phyloP scores from a whole-genome alignment of 805 yeast species.

The Metschnikowia lochheadii region DNA sequence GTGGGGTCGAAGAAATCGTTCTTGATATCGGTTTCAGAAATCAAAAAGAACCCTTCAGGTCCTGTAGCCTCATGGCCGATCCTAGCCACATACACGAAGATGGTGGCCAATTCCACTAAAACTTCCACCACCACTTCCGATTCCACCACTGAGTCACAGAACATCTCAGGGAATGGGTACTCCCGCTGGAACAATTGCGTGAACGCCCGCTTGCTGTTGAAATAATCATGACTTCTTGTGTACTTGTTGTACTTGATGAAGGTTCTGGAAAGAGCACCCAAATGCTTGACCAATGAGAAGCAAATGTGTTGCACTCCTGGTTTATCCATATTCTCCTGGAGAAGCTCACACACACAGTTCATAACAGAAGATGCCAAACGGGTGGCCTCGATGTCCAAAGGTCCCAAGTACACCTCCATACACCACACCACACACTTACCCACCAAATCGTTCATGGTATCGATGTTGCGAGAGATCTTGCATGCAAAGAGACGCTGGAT shows the following conservation, averaged over 20 bases:
- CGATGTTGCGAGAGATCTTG: slow-evolving; percentile 26
- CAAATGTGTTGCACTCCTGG: slow-evolving; percentile 34
- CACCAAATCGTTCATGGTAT: slow-evolving; percentile 33
- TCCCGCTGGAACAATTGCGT: slow-evolving; percentile 64
- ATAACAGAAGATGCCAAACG: slow-evolving; percentile 62
- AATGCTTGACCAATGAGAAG: slow-evolving; percentile 46
- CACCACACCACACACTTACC: slow-evolving; percentile 51
- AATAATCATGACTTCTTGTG: slow-evolving; percentile 43
- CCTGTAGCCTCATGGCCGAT: slow-evolving; percentile 43
- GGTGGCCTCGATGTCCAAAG: slow-evolving; percentile 52
- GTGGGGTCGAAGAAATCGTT: slow-evolving; percentile 41
- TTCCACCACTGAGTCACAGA: slow-evolving; percentile 71
- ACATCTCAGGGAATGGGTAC: slow-evolving; percentile 59
- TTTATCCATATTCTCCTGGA: slow-evolving; percentile 29
- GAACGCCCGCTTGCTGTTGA: slow-evolving; percentile 59
- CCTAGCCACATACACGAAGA: slow-evolving; percentile 54
- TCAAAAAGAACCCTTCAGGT: slow-evolving; percentile 39
- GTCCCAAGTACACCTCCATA: slow-evolving; percentile 51
- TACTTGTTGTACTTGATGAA: slow-evolving; percentile 51
- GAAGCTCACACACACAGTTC: slow-evolving; percentile 43
- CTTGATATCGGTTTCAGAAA: slow-evolving; percentile 30
- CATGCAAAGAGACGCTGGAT: slow-evolving; percentile 52
- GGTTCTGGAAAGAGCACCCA: slow-evolving; percentile 51
- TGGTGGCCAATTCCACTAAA: slow-evolving; percentile 61
- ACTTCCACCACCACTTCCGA: slow-evolving; percentile 69